Evolutionary conservation across 768 basidiomycete genomes (phyloP).

Genomic region (Russula olivacea): DNA sequence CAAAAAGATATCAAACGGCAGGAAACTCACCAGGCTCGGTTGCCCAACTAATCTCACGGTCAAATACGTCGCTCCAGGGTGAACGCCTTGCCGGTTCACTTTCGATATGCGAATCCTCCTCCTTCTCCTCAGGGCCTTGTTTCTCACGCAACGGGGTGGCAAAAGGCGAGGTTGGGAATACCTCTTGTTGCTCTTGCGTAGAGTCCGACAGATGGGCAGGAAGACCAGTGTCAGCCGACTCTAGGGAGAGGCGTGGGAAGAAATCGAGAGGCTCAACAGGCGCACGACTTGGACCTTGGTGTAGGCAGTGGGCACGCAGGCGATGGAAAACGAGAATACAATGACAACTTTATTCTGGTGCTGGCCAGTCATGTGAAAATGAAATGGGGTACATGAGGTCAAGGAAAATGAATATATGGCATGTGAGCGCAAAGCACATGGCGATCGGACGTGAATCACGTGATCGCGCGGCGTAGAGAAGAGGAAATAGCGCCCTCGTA

Average conservation of each 20-base stretch:
- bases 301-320: no score
- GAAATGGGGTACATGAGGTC: no score
- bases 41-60: constrained; percentile 68
- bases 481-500: no score
- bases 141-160: constrained; percentile 64
- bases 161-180: constrained; percentile 66
- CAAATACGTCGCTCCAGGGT: constrained; percentile 26
- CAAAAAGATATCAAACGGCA: background rate
- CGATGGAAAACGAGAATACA: no score
- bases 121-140: constrained; percentile 46
- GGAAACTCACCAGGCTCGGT: constrained; percentile 59
- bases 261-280: no score
- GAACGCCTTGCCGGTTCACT: constrained; percentile 29
- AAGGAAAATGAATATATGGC: no score
- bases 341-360: no score
- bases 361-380: no score
- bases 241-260: constrained; percentile 42
- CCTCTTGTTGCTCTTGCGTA: constrained; percentile 50
- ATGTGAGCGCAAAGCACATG: no score
- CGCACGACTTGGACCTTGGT: no score
- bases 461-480: no score
- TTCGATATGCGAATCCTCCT: constrained; percentile 52
- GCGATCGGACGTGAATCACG: no score
- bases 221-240: constrained; percentile 43
- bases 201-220: constrained; percentile 44